Conservation (phyloP, 345 rosid genomes). For the Boechera retrofracta region DNA sequence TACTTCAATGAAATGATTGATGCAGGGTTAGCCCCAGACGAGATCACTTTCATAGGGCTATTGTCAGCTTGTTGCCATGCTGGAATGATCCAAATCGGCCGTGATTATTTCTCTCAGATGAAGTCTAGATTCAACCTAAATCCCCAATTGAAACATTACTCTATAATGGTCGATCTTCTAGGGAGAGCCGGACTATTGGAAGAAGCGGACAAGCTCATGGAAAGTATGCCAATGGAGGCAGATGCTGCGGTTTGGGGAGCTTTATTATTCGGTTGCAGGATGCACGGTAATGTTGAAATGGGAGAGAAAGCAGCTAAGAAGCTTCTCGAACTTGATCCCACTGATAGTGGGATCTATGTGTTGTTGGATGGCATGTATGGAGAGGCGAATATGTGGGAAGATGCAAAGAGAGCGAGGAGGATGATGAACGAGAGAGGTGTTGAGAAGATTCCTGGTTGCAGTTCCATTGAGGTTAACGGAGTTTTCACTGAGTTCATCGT, state of each 20-base stretch:
- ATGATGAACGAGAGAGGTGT: slow-evolving; percentile 75
- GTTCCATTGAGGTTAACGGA: slow-evolving; percentile 74
- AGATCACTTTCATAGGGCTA: slow-evolving; percentile 78
- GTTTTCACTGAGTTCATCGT: slow-evolving; percentile 66
- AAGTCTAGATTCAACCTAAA: slow-evolving; percentile 57
- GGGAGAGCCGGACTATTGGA: slow-evolving; percentile 83
- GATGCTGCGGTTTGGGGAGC: slow-evolving; percentile 89
- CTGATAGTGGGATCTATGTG: slow-evolving; percentile 82
- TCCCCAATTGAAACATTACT: slow-evolving; percentile 80
- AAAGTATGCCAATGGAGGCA: slow-evolving; percentile 73
- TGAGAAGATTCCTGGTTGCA: slow-evolving; percentile 83
- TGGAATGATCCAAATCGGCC: slow-evolving; percentile 81
- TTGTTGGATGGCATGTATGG: slow-evolving; percentile 73
- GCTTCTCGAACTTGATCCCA: slow-evolving; percentile 81
- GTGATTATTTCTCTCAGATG: slow-evolving; percentile 69
- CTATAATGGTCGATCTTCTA: slow-evolving; percentile 86
- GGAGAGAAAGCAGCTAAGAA: slow-evolving; percentile 79
- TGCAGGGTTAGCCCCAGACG: slow-evolving; percentile 73
- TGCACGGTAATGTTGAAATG: slow-evolving; percentile 62
- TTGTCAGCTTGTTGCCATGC: slow-evolving; percentile 90
- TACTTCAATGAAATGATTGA: slow-evolving; percentile 76
- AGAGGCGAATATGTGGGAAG: slow-evolving; percentile 80
- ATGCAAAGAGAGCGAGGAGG: slow-evolving; percentile 63
- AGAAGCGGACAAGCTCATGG: slow-evolving; percentile 74
- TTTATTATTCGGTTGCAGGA: slow-evolving; percentile 74